Evolutionary conservation across 1,284 basidiomycete genomes (phyloP), one percentile per base, ranked within the genome.

Genomic region (Rhodotorula sp.): DNA sequence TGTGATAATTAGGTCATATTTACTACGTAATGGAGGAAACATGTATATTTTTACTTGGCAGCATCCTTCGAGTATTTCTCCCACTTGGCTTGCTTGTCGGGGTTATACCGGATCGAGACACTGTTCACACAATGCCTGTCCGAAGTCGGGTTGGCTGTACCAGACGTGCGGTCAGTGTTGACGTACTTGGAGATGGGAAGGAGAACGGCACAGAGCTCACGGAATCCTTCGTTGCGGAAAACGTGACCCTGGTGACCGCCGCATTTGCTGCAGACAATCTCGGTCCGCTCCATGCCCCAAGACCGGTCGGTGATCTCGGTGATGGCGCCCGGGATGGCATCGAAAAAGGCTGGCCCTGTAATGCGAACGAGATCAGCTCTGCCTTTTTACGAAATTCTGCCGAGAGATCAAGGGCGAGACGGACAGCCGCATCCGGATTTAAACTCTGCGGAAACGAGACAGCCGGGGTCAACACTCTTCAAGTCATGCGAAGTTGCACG

Each of bases 191-290:
- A 7, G 26, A 70, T 49, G 21, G 62, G 68, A 16, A 46, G 52
- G 58, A 39, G 48, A 1, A 51, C 15, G 34, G 43, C 18, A 31
- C 29, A 15, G 57, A 12, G 39, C 58, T 43, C n/a, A 60, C 58
- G 43, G 54, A 46, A 64, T 8, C 62, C 54, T 26, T 64, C 62
- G 29, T 54, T 54, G 20, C 46, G 46, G 56, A 83, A 83, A 1
- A 82, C 78, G 47, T 83, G 81, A 2, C 83, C 83, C n/a, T 82
- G 70, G 70, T 84, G 83, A 39, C 82, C 81, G 3, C 81, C 82
- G 68, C 83, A 84, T 58, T 79, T 78, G 62, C 79, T 74, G 73
- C 83, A 84, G 0, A 80, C 79, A 58, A 83, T 83, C 74, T 84
- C 83, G 56, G 79, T 82, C 18, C 83, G 77, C 51, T 71, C 49